Conservation (phyloP, 2,329 filamentous ascomycete genomes). For the Diaporthe citri region DNA sequence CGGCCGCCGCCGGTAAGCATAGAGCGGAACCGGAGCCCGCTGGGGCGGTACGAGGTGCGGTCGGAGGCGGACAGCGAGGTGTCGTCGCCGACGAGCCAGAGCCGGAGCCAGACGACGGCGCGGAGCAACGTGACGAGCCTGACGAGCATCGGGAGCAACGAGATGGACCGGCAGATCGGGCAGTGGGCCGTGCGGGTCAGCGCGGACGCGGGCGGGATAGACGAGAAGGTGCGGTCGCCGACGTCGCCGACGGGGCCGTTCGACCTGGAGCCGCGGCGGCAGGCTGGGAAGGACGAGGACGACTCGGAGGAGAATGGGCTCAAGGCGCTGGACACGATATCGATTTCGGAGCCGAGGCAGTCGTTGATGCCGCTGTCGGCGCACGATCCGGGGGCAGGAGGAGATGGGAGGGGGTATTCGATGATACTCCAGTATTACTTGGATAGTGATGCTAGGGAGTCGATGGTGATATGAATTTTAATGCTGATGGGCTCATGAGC, state of each 20-base stretch:
- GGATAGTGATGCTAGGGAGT: slow-evolving; percentile 28
- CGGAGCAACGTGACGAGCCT: slow-evolving; percentile 30
- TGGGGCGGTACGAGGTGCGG: slow-evolving; percentile 19
- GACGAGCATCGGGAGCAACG: slow-evolving; percentile 21
- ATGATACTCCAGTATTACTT: slow-evolving; percentile 28
- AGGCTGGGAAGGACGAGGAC: not conserved
- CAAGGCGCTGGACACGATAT: not conserved
- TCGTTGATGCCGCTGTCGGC: slow-evolving; percentile 18
- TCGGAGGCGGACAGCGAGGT: slow-evolving; percentile 23
- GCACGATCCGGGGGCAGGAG: not conserved
- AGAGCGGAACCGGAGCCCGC: slow-evolving; percentile 27
- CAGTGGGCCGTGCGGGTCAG: slow-evolving; percentile 29
- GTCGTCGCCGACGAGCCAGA: slow-evolving; percentile 26
- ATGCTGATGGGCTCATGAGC: slow-evolving; percentile 14
- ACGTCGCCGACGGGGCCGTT: not conserved
- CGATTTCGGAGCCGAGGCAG: slow-evolving; percentile 15
- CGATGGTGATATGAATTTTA: slow-evolving; percentile 31
- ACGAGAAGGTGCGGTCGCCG: slow-evolving; percentile 24
- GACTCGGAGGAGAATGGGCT: slow-evolving; percentile 9
- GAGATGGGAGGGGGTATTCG: slow-evolving; percentile 14
- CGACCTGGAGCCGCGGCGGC: not conserved
- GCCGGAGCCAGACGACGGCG: slow-evolving; percentile 14
- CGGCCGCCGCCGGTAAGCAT: slow-evolving; percentile 7
- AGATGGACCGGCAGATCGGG: slow-evolving; percentile 26
- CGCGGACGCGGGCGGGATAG: not conserved